Evolutionary conservation across 2,329 filamentous ascomycete genomes (phyloP), one percentile per base, ranked within the genome.

Genomic region (Xylariaceae sp.): DNA sequence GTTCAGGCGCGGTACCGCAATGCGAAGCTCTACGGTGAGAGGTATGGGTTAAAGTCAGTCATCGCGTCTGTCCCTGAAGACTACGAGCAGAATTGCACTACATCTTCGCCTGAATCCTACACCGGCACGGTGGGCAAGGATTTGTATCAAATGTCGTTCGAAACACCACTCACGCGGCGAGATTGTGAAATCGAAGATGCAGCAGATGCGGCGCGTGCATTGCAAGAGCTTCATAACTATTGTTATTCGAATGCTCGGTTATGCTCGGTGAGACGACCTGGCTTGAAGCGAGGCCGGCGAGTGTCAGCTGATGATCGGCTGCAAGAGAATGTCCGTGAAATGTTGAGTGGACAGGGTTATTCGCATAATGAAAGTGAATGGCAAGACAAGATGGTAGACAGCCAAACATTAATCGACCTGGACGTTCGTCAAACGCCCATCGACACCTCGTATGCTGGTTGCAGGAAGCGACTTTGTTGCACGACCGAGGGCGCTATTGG

Each of bases 401-500:
- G 68, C 53, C 75, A 70, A 52, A 72, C 50, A 8, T 22, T 55
- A 19, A 44, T 55, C 12, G 58, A 64, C 47, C 13, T 54, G 3
- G 57, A 58, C 15, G 57, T 43, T 13, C 61, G 59, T 32, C 58
- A 59, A 50, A 64, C 63, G 7, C 61, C 64, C 10, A 50, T 65
- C n/a, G 58, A 72, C 51, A 74, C 63, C 19, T 64, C 78, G 30
- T 47, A 55, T 12, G 71, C 76, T 43, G 76, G 76, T 59, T 75
- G 78, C 60, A 75, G 80, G 57, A 88, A 88, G 73, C 80, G 85
- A 62, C 76, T 86, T 36, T 87, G 85, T 72, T 87, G 83, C 70
- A 80, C 83, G 42, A 74, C 80, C 13, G 83, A 86, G 67, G 80
- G 77, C 51, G 40, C 54, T 18, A 73, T 74, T 18, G 74, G 71